phyloP scores from a whole-genome alignment of 73 alveolate species.

The Paramecium octaurelia region DNA sequence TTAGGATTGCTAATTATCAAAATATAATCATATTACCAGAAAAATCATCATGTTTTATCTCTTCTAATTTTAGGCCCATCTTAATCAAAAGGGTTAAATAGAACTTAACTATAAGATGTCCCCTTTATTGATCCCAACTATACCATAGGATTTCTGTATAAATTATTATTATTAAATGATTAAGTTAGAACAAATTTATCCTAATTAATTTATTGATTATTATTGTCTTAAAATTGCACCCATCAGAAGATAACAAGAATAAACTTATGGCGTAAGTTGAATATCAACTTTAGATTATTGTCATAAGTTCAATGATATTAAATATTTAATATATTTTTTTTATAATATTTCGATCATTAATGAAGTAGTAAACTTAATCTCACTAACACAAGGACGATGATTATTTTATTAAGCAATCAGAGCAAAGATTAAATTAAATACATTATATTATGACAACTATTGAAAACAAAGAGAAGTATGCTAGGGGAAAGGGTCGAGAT shows the following conservation, averaged over 20 bases:
- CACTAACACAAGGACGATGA: neutral
- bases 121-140: too few relatives aligned
- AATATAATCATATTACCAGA: too few relatives aligned
- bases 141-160: too few relatives aligned
- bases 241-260: too few relatives aligned
- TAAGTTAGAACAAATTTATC: neutral
- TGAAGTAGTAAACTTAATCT: neutral
- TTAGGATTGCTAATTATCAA: too few relatives aligned
- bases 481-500: slow-evolving; percentile 15
- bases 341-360: neutral
- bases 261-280: too few relatives aligned
- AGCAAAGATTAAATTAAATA: neutral
- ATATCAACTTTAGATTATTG: too few relatives aligned
- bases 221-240: neutral
- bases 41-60: too few relatives aligned
- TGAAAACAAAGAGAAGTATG: neutral
- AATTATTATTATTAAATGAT: too few relatives aligned
- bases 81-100: too few relatives aligned
- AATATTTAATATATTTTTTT: neutral
- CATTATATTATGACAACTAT: neutral
- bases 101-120: too few relatives aligned
- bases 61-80: too few relatives aligned
- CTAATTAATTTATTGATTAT: neutral
- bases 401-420: neutral
- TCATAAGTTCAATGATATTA: neutral